Conservation (phyloP, 2,329 filamentous ascomycete genomes). For the Microdochium bolleyi region DNA sequence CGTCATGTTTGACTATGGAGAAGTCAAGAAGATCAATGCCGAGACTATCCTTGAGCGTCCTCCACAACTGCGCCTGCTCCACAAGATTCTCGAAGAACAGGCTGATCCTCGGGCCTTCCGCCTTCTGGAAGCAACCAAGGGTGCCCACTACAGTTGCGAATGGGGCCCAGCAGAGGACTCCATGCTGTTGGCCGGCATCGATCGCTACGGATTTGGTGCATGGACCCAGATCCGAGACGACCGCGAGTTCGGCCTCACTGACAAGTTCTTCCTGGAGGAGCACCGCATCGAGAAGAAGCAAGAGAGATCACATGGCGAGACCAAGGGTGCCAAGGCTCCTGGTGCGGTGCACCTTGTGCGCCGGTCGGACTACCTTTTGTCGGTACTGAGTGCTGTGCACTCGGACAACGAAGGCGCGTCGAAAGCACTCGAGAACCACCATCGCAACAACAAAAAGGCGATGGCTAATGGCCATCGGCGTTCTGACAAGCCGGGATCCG, state of each 20-base stretch:
- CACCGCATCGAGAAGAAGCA: constrained; percentile 98
- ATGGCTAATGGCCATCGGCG: constrained; percentile 53
- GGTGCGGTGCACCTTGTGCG: constrained; percentile 96
- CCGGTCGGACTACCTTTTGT: constrained; percentile 88
- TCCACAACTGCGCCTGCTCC: constrained; percentile 77
- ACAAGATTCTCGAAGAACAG: constrained; percentile 58
- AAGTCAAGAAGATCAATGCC: constrained; percentile 90
- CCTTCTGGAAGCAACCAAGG: constrained; percentile 84
- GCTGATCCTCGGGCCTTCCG: constrained; percentile 74
- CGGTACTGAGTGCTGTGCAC: constrained; percentile 84
- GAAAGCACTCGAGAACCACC: constrained; percentile 81
- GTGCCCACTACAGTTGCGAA: constrained; percentile 80
- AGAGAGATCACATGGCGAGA: constrained; percentile 71
- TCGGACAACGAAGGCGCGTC: constrained; percentile 68
- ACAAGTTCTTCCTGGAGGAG: constrained; percentile 95
- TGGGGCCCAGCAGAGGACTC: constrained; percentile 94
- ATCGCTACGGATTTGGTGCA: constrained; percentile 88
- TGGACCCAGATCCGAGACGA: constrained; percentile 95
- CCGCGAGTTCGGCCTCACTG: constrained; percentile 70
- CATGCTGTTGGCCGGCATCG: constrained; percentile 92
- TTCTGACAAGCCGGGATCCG: constrained; percentile 47
- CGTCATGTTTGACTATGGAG: constrained; percentile 87
- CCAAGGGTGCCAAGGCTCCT: constrained; percentile 80
- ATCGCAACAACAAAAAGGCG: constrained; percentile 84
- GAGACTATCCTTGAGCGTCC: constrained; percentile 91